Base-by-base conservation (phyloP, 1,139 yeast species). In the Hanseniaspora sp. region DNA sequence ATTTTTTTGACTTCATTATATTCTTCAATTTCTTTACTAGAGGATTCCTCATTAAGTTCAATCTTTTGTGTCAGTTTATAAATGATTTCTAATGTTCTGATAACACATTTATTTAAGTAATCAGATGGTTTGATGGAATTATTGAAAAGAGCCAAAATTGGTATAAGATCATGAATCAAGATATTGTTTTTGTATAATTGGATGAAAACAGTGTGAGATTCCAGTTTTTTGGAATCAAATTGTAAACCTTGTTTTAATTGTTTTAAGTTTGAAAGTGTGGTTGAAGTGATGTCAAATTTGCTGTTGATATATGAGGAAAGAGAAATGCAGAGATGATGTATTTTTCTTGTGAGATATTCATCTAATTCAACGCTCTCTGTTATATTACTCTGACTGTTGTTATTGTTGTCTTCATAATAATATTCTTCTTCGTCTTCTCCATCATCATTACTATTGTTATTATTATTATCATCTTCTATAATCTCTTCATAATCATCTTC, bases 1-100 rank as follows among this genome's bases (percentile, higher is more conserved):
- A 83, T 78, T 59, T 78, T 78, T 59, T 78, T 76, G 52, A 90
- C 69, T 54, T 78, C 77, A n/a, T 81, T 73, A 60, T 75, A 82
- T 51, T 79, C 73, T 34, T 74, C 69, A 51, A 77, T 73, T 62
- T 85, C 88, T 55, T 76, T 76, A 29, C 61, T 60, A 1, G 76
- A 71, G 2, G 79, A 71, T 29, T 72, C 73, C 38, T 75, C 77
- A 28, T 78, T 72, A 53, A 83, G 69, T 38, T 80, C 80, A 7
- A 85, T 68, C 0, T 97, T 97, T 88, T 95, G 86, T 0, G 96
- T 85, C 63, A 94, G 72, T 4, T 86, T 79, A 1, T 87, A 96
- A 57, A 92, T 69, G 12, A 94, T 69, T 66, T 92, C 96, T 56
- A 92, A 71, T 59, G 86, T 77, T 7, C 86, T 77, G 45, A 85